phyloP scores from a whole-genome alignment of 2,329 filamentous ascomycete genomes.

The Lecanicillium sp. region DNA sequence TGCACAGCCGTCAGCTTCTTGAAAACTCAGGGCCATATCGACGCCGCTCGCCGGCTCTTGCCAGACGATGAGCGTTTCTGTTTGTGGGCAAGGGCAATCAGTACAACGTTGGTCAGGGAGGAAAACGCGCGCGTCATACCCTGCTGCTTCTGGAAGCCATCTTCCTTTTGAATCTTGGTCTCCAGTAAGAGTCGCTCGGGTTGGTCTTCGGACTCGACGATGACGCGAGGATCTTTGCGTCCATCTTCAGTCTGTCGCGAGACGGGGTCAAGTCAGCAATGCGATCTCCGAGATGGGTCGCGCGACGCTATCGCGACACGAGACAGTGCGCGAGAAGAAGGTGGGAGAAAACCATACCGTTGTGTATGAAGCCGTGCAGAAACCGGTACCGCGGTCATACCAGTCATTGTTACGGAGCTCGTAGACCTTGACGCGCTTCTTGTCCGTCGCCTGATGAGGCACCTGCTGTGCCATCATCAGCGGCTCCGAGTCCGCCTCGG shows the following conservation, averaged over 20 bases:
- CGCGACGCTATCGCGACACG: background rate
- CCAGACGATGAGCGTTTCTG: slow-evolving; percentile 97
- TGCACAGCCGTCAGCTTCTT: slow-evolving; percentile 90
- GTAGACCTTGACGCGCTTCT: slow-evolving; percentile 93
- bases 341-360: slow-evolving; percentile 49
- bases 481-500: slow-evolving; percentile 52
- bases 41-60: slow-evolving; percentile 77
- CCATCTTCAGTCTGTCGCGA: slow-evolving; percentile 50
- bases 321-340: slow-evolving; percentile 12
- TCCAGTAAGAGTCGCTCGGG: slow-evolving; percentile 78
- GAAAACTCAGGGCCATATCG: slow-evolving; percentile 97
- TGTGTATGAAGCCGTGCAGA: slow-evolving; percentile 74
- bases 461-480: slow-evolving; percentile 67
- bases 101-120: slow-evolving; percentile 17
- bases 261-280: slow-evolving; percentile 23
- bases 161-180: slow-evolving; percentile 85
- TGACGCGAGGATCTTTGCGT: slow-evolving; percentile 77
- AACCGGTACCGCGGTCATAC: slow-evolving; percentile 95
- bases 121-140: slow-evolving; percentile 44
- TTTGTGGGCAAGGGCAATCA: slow-evolving; percentile 24
- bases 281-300: slow-evolving; percentile 13
- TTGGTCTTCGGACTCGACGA: slow-evolving; percentile 90
- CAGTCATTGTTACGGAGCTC: slow-evolving; percentile 98
- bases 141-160: slow-evolving; percentile 98
- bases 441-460: slow-evolving; percentile 62